Conservation (phyloP, 2,329 filamentous ascomycete species). For the Ophiostoma sp. region DNA sequence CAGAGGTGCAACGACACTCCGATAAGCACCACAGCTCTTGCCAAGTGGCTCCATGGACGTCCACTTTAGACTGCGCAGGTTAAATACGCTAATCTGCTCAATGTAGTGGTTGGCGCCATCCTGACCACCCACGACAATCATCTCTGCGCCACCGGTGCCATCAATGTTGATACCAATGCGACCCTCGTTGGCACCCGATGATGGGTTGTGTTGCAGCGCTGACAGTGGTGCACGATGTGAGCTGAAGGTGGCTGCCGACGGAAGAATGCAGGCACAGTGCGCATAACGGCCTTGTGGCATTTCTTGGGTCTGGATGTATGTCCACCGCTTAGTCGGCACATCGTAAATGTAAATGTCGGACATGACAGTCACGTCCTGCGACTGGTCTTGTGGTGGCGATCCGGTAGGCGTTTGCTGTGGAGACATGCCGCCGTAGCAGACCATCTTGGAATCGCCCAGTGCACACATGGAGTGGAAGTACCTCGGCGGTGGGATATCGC, state of each 20-base stretch:
- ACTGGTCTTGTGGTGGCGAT: slow-evolving; percentile 53
- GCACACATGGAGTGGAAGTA: slow-evolving; percentile 98
- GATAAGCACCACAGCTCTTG: slow-evolving; percentile 91
- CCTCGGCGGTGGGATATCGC: slow-evolving; percentile 81
- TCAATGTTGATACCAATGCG: slow-evolving; percentile 84
- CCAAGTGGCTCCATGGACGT: slow-evolving; percentile 81
- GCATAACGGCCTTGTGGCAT: slow-evolving; percentile 91
- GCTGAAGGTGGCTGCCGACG: slow-evolving; percentile 80
- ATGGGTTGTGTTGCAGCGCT: slow-evolving; percentile 83
- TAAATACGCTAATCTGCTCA: slow-evolving; percentile 97
- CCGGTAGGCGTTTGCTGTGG: slow-evolving; percentile 55
- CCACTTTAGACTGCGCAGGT: slow-evolving; percentile 91
- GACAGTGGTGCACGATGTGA: slow-evolving; percentile 78
- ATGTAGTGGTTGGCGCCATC: slow-evolving; percentile 99
- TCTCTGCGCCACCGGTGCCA: slow-evolving; percentile 86
- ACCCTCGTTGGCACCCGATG: slow-evolving; percentile 77
- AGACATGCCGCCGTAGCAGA: slow-evolving; percentile 98
- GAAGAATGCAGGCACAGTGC: slow-evolving; percentile 88
- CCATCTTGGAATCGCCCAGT: slow-evolving; percentile 88
- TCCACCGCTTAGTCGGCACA: slow-evolving; percentile 76
- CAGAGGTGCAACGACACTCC: slow-evolving; percentile 87
- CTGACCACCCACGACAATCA: slow-evolving; percentile 94
- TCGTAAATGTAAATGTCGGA: slow-evolving; percentile 97
- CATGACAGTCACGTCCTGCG: slow-evolving; percentile 91
- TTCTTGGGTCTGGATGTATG: slow-evolving; percentile 71